A percentile compares a stretch with the other conserved stretches of the same genome.
These are phyloP conservation scores for Primulina tabacum DNA, from an alignment of 257 asterid species.

Conservation along the genomic window DNA sequence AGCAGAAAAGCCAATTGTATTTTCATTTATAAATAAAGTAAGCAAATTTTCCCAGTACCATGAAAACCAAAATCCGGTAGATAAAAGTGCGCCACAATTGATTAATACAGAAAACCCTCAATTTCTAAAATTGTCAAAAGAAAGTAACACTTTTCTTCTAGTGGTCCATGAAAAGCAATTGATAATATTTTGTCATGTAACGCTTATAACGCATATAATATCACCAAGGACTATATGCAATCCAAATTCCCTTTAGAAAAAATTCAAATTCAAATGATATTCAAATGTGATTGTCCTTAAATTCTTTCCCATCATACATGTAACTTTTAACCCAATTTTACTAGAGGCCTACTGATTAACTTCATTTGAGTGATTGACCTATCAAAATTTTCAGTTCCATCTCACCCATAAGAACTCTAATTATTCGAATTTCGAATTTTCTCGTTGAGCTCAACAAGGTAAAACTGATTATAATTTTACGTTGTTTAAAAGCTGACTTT, in stretches of 20 bases:
- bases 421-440: no score
- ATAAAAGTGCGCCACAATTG: neutral
- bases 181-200: neutral
- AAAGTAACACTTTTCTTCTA: neutral
- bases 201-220: neutral
- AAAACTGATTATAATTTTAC: no score
- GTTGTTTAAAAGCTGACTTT: neutral
- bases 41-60: neutral
- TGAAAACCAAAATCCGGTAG: neutral
- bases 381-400: neutral
- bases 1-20: conserved; percentile 1
- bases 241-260: neutral
- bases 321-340: neutral
- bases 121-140: neutral
- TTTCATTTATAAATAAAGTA: conserved; percentile 9
- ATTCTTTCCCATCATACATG: neutral
- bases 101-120: neutral
- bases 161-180: neutral
- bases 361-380: neutral
- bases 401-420: neutral
- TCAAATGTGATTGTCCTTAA: neutral
- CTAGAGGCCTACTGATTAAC: neutral
- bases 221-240: neutral
- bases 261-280: no score
- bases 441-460: neutral